A percentile compares a stretch with the other conserved stretches of the same genome.
phyloP scores from a whole-genome alignment of 2,329 filamentous ascomycete genomes.

The Penicillium sp. region DNA sequence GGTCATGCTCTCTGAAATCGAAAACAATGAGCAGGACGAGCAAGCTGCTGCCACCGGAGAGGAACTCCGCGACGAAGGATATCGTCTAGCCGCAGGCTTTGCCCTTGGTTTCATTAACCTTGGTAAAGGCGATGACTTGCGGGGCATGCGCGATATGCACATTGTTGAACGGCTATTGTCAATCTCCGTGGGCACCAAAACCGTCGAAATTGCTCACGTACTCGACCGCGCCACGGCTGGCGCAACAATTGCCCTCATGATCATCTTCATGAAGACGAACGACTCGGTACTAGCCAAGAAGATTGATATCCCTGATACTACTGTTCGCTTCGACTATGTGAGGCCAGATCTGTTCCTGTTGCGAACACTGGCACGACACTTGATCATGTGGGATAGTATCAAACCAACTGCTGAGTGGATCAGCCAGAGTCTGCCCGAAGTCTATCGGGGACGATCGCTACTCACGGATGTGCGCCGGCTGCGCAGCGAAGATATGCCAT shows the following conservation, averaged over 20 bases:
- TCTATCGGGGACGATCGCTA: conserved; percentile 63
- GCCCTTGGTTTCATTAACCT: conserved; percentile 92
- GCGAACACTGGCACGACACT: conserved; percentile 80
- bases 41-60: conserved; percentile 61
- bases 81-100: conserved; percentile 89
- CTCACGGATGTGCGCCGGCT: conserved; percentile 62
- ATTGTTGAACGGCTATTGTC: conserved; percentile 83
- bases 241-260: conserved; percentile 82
- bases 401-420: conserved; percentile 73
- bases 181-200: conserved; percentile 83
- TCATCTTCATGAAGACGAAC: conserved; percentile 97
- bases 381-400: conserved; percentile 91
- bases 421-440: conserved; percentile 65
- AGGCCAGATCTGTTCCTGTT: conserved; percentile 89
- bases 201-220: conserved; percentile 87
- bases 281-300: conserved; percentile 83
- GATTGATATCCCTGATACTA: conserved; percentile 86
- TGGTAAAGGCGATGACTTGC: conserved; percentile 82
- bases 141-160: conserved; percentile 88
- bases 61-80: conserved; percentile 87
- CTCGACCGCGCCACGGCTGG: conserved; percentile 89
- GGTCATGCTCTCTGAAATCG: conserved; percentile 96
- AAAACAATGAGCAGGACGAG: conserved; percentile 80
- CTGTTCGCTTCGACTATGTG: conserved; percentile 91
- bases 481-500: conserved; percentile 79